Conservation (phyloP, 1,284 basidiomycete genomes). For the Phylloboletellus chloephorus region DNA sequence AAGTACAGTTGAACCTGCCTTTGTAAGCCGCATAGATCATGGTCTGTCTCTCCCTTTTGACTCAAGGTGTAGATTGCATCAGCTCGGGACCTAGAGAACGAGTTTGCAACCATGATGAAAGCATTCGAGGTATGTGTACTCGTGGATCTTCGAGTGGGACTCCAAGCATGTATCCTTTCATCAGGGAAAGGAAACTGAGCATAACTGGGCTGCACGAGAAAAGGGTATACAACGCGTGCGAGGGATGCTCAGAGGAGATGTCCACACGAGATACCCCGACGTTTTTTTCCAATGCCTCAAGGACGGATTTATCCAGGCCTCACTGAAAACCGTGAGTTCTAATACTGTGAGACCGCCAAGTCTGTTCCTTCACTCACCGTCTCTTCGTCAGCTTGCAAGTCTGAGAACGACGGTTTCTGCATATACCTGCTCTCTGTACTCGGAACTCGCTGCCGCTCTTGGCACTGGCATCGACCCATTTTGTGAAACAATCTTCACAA, state of each 20-base stretch:
- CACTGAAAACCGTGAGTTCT: slow-evolving; percentile 75
- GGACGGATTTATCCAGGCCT: slow-evolving; percentile 73
- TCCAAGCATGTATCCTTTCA: slow-evolving; percentile 12
- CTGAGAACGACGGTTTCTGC: slow-evolving; percentile 88
- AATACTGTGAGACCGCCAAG: background rate
- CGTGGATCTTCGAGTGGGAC: slow-evolving; percentile 1
- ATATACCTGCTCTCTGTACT: slow-evolving; percentile 76
- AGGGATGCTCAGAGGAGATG: slow-evolving; percentile 88
- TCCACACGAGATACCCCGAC: slow-evolving; percentile 68
- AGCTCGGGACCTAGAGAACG: slow-evolving; percentile 76
- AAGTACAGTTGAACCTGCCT: slow-evolving; percentile 56
- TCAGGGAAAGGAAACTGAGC: slow-evolving; percentile 92
- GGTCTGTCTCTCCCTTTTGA: slow-evolving; percentile 6
- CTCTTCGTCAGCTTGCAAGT: slow-evolving; percentile 62
- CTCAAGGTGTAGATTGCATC: slow-evolving; percentile 65
- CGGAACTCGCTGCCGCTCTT: slow-evolving; percentile 69
- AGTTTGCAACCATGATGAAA: slow-evolving; percentile 75
- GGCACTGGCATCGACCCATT: slow-evolving; percentile 71
- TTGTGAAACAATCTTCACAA: slow-evolving; percentile 69
- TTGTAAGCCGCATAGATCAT: slow-evolving; percentile 45
- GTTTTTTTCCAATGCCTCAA: slow-evolving; percentile 74
- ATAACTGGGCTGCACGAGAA: slow-evolving; percentile 91
- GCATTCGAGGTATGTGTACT: slow-evolving; percentile 64
- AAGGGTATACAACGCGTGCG: slow-evolving; percentile 74
- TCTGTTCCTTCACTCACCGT: slow-evolving; percentile 7